Base-by-base conservation (phyloP, 1,284 basidiomycete species). In the Naganishia sp. region DNA sequence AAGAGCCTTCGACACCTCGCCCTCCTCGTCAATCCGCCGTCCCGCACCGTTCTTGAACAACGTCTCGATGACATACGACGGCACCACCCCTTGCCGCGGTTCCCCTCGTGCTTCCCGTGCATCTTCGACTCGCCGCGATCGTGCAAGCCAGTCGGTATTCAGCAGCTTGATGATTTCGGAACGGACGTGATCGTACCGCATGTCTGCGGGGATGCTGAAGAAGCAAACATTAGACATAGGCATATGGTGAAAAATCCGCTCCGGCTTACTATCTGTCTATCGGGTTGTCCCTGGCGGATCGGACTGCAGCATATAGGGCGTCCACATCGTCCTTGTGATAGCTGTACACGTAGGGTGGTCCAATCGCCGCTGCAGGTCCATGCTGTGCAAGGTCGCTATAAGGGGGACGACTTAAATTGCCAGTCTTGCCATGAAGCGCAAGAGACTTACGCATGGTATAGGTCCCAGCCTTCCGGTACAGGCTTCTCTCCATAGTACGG, bases 281-380 rank as follows among this genome's bases (percentile, higher is more conserved):
- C 9, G 63, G 62, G 28, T n/a, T 61, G 28, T 45, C 39, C 35
- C 53, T 54, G 0, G 68, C 68, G 15, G 50, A 50, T 32, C 46
- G 23, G 25, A 69, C 49, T 9, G 52, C 55, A 17, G 25, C 57
- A 13, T 46, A 41, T 5, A 67, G 42, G 17, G 54, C 68, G 9
- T 61, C 66, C 1, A 31, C 43, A 3, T 67, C 52, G 15, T 53
- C 42, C 10, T 32, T 35, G n/a, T 70, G 68, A 61, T 78, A 77
- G 11, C 69, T 68, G 67, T 78, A 78, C 25, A 75, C 76, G 61
- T 75, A 77, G 10, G 78, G 78, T 41, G 72, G 70, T 45, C 76
- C 76, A 28, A 77, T 60, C 1, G 50, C 45, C n/a, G 70, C 57
- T 0, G 74, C 75, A 23, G 76, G 76, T 15, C 76, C 77, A 65